Evolutionary conservation across 148 eudicot species (phyloP).

Genomic region (Heliosperma pusillum): DNA sequence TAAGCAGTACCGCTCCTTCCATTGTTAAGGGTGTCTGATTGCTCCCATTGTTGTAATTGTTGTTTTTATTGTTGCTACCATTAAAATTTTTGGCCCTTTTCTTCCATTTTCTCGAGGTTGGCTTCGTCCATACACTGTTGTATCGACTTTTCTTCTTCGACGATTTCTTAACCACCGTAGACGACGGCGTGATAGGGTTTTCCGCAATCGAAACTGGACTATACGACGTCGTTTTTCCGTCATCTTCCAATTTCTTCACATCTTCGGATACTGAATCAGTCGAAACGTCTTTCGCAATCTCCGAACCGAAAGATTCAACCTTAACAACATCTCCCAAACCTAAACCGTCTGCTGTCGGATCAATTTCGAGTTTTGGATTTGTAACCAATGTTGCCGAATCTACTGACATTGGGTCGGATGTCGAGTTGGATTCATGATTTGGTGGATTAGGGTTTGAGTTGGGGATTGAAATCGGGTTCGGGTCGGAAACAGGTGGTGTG

Average conservation of each 20-base stretch:
- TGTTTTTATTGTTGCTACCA: constrained; percentile 32
- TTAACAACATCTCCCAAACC: neutral
- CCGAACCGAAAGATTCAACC: neutral
- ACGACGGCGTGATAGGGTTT: constrained; percentile 3
- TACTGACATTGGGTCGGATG: neutral
- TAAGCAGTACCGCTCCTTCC: constrained; percentile 44
- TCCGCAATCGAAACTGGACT: constrained; percentile 13
- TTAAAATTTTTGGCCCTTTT: constrained; percentile 41
- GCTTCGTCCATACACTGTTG: constrained; percentile 31
- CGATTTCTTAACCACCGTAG: constrained; percentile 20
- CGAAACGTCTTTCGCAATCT: neutral
- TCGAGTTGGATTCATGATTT: constrained; percentile 5
- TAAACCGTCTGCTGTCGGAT: neutral
- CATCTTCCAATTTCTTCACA: constrained; percentile 7
- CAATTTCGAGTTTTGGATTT: neutral
- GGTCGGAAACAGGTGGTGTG: neutral
- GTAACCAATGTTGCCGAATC: too few species aligned
- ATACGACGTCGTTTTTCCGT: constrained; percentile 7
- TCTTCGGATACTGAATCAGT: constrained; percentile 32
- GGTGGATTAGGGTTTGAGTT: constrained; percentile 4
- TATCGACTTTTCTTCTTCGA: constrained; percentile 19
- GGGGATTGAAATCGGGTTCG: neutral
- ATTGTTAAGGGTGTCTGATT: constrained; percentile 26
- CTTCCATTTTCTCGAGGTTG: constrained; percentile 33
- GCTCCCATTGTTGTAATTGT: constrained; percentile 47